Evolutionary conservation across 176 grass and related monocot genomes (phyloP).

Genomic region (Thalia dealbata): DNA sequence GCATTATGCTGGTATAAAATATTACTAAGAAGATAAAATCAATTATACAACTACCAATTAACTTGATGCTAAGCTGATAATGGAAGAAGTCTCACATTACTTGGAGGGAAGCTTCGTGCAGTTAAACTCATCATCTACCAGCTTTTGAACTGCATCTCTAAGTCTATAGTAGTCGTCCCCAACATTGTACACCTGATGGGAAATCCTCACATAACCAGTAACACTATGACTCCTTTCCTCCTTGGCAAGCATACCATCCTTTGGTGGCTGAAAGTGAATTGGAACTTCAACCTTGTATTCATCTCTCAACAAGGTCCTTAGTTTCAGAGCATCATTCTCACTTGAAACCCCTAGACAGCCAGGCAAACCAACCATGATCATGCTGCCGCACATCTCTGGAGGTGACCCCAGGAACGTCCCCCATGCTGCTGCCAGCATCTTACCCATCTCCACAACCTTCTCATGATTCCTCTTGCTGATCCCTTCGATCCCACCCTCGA

Average conservation of each 20-base stretch:
- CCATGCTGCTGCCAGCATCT: conserved; percentile 77
- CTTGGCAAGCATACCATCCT: conserved; percentile 27
- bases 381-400: conserved; percentile 63
- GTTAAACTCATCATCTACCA: conserved; percentile 75
- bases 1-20: background rate
- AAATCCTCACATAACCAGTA: conserved; percentile 76
- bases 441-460: conserved; percentile 87
- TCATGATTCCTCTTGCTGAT: conserved; percentile 61
- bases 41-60: background rate
- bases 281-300: conserved; percentile 83
- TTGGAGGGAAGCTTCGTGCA: conserved; percentile 34
- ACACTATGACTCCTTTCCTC: conserved; percentile 30
- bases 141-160: conserved; percentile 72
- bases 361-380: conserved; percentile 92
- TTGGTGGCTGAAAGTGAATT: conserved; percentile 64
- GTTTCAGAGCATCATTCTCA: conserved; percentile 57
- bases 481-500: conserved; percentile 83
- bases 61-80: background rate
- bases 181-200: conserved; percentile 92
- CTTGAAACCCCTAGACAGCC: conserved; percentile 38
- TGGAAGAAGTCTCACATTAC: background rate
- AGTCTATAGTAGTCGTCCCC: conserved; percentile 60
- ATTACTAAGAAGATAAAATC: background rate
- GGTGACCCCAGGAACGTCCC: conserved; percentile 64
- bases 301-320: conserved; percentile 57